Conservation (phyloP, 2,329 filamentous ascomycete species). For the Aspergillus novoparasiticus region DNA sequence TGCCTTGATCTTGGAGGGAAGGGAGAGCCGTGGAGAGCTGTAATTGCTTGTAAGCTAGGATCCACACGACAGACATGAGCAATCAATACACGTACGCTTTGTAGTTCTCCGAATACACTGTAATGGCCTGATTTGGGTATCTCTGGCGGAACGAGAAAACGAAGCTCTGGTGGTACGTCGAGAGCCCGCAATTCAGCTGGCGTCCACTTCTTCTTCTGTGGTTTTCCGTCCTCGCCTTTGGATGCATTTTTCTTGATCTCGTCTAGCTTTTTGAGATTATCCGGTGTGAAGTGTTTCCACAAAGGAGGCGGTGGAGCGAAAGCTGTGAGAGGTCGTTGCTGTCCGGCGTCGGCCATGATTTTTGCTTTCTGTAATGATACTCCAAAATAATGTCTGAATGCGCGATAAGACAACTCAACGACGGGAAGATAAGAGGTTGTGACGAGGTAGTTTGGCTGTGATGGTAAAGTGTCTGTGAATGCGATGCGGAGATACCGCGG, state of each 20-base stretch:
- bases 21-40: constrained; percentile 63
- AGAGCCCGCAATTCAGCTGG: constrained; percentile 37
- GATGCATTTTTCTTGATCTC: constrained; percentile 48
- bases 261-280: constrained; percentile 66
- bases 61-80: too few species aligned
- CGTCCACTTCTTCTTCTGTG: constrained; percentile 36
- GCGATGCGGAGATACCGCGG: constrained; percentile 21
- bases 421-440: neutral
- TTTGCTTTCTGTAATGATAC: neutral
- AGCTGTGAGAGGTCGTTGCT: constrained; percentile 54
- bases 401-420: neutral
- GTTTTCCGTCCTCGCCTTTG: constrained; percentile 31
- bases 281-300: constrained; percentile 82
- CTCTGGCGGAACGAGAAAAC: constrained; percentile 77
- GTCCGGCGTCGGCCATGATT: constrained; percentile 62
- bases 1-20: constrained; percentile 69
- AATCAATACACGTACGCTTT: constrained; percentile 51
- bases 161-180: constrained; percentile 69
- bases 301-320: constrained; percentile 89
- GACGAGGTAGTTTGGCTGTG: neutral
- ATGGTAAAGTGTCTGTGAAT: neutral
- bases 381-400: neutral
- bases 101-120: constrained; percentile 71
- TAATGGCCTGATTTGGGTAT: constrained; percentile 73
- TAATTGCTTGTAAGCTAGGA: neutral